phyloP scores from a whole-genome alignment of 306 rosid species.

The Castanea mollissima region DNA sequence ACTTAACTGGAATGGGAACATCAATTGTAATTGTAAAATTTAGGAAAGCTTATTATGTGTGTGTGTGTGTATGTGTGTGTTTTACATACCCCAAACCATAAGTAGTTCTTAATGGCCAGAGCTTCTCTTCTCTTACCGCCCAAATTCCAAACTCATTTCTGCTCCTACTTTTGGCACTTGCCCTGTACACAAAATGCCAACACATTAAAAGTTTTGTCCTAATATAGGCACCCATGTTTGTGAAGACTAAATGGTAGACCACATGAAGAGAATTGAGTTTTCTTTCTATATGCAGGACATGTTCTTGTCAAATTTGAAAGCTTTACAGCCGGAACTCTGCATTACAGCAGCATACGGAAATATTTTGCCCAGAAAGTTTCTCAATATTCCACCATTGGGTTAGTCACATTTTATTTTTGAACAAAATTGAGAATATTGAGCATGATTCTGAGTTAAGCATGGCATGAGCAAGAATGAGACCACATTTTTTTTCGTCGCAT shows the following conservation, averaged over 20 bases:
- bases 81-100: background rate
- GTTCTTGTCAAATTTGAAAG: slow-evolving; percentile 69
- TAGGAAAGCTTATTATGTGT: background rate
- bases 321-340: slow-evolving; percentile 77
- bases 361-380: slow-evolving; percentile 55
- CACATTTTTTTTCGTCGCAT: background rate
- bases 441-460: background rate
- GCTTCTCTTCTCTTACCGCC: too few species aligned
- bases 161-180: too few species aligned
- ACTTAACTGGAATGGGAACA: background rate
- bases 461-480: background rate
- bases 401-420: slow-evolving; percentile 13
- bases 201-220: too few species aligned
- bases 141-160: too few species aligned
- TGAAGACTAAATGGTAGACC: background rate
- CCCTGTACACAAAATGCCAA: too few species aligned
- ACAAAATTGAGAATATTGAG: background rate
- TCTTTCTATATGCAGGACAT: slow-evolving; percentile 43
- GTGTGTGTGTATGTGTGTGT: background rate
- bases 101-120: background rate
- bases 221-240: too few species aligned
- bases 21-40: background rate
- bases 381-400: slow-evolving; percentile 59
- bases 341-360: slow-evolving; percentile 62
- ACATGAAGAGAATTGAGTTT: background rate